These are phyloP conservation scores for Chrysoporthe puriensis DNA, from an alignment of 2,329 filamentous ascomycete genomes.

Conservation along the genomic window DNA sequence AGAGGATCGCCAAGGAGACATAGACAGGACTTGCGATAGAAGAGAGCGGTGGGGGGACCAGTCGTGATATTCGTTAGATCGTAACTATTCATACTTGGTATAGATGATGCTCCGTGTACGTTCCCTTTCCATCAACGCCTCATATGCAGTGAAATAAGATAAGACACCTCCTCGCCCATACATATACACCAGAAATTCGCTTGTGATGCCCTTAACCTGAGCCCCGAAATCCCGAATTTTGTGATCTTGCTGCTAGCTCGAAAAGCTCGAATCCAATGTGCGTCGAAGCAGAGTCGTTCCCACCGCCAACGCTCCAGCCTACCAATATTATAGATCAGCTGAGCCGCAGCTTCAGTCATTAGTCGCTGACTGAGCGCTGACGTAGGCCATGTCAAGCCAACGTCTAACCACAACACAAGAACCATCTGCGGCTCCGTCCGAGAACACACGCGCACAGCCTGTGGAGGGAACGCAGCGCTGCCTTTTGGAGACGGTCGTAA, in stretches of 20 bases:
- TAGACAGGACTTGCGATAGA: slow-evolving; percentile 3
- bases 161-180: background rate
- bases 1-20: slow-evolving; percentile 50
- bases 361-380: background rate
- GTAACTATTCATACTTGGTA: background rate
- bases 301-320: background rate
- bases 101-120: background rate
- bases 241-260: too few relatives aligned
- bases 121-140: background rate
- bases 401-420: background rate
- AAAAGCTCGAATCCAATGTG: too few relatives aligned
- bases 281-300: too few relatives aligned
- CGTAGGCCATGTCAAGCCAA: background rate
- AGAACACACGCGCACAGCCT: background rate
- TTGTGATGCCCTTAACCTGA: background rate
- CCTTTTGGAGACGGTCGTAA: background rate
- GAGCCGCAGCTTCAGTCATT: background rate
- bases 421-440: background rate
- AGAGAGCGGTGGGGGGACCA: background rate
- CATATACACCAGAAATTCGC: background rate
- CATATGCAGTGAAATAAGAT: background rate
- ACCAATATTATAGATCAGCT: background rate
- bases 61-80: background rate
- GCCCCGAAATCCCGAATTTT: background rate
- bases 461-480: background rate